Conservation (phyloP, 768 basidiomycete genomes). For the Chlorophyllum brunneum region DNA sequence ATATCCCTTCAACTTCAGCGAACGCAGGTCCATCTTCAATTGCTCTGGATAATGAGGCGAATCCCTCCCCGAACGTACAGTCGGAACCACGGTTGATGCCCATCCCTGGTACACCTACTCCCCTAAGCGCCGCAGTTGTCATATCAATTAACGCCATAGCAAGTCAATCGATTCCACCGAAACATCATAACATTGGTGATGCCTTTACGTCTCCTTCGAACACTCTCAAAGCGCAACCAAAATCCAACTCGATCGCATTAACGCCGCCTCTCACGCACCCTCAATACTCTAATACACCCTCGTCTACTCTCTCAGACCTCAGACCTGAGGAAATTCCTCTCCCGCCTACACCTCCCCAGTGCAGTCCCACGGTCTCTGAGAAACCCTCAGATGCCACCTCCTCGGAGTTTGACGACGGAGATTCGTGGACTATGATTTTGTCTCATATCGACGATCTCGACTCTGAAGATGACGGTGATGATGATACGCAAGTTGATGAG, state of each 20-base stretch:
- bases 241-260: slow-evolving; percentile 6
- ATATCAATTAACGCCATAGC: slow-evolving; percentile 4
- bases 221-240: background rate
- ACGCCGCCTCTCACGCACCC: slow-evolving; percentile 7
- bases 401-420: slow-evolving; percentile 1
- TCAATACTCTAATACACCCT: background rate
- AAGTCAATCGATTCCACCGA: slow-evolving; percentile 3
- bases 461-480: background rate
- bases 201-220: background rate
- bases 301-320: slow-evolving; percentile 5
- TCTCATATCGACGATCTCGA: background rate
- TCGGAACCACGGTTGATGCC: background rate
- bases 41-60: background rate
- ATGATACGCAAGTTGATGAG: slow-evolving; percentile 9
- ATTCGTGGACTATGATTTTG: slow-evolving; percentile 9
- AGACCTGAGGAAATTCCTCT: slow-evolving; percentile 8
- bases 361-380: background rate
- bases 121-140: slow-evolving; percentile 4
- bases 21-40: background rate
- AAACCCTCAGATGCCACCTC: background rate
- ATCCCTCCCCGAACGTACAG: too few species aligned
- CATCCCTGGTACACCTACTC: background rate
- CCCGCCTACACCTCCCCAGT: slow-evolving; percentile 1
- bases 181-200: background rate
- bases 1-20: background rate